Conservation (phyloP, 257 asterid species). For the Craterostigma plantagineum region DNA sequence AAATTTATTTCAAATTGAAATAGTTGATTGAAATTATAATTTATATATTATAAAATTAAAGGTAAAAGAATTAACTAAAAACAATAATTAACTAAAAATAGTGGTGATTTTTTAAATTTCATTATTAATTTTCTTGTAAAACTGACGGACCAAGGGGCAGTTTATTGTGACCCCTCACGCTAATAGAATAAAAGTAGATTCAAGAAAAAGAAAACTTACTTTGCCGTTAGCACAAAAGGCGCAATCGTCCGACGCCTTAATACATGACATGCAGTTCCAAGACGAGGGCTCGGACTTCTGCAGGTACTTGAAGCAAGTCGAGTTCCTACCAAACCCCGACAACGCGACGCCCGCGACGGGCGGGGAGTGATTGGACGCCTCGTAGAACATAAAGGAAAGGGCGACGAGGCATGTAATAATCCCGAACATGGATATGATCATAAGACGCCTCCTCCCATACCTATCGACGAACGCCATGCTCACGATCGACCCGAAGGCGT, state of each 20-base stretch:
- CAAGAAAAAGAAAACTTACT: slow-evolving; percentile 29
- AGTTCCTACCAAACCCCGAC: slow-evolving; percentile 28
- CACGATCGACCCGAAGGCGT: slow-evolving; percentile 39
- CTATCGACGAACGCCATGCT: slow-evolving; percentile 52
- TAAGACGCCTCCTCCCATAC: slow-evolving; percentile 45
- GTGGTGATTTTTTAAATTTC: too few species aligned
- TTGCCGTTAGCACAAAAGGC: slow-evolving; percentile 35
- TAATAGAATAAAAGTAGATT: too few species aligned
- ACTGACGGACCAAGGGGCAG: too few species aligned
- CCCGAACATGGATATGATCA: slow-evolving; percentile 48
- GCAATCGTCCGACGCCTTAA: slow-evolving; percentile 21
- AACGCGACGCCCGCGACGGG: slow-evolving; percentile 21
- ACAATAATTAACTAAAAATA: too few species aligned
- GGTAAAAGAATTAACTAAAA: too few species aligned
- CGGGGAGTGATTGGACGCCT: slow-evolving; percentile 41
- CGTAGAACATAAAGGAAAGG: slow-evolving; percentile 22
- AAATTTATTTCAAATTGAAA: too few species aligned
- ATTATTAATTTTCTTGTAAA: too few species aligned
- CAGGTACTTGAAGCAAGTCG: slow-evolving; percentile 29
- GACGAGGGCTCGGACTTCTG: slow-evolving; percentile 11
- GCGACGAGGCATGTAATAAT: slow-evolving; percentile 32
- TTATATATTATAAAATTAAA: too few species aligned
- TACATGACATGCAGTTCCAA: slow-evolving; percentile 41
- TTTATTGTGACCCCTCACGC: too few species aligned
- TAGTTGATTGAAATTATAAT: too few species aligned